Percentiles rank a stretch among this genome's conserved stretches.
Evolutionary conservation across 1,284 basidiomycete species (phyloP).

Genomic region (Entoloma clypeatum): DNA sequence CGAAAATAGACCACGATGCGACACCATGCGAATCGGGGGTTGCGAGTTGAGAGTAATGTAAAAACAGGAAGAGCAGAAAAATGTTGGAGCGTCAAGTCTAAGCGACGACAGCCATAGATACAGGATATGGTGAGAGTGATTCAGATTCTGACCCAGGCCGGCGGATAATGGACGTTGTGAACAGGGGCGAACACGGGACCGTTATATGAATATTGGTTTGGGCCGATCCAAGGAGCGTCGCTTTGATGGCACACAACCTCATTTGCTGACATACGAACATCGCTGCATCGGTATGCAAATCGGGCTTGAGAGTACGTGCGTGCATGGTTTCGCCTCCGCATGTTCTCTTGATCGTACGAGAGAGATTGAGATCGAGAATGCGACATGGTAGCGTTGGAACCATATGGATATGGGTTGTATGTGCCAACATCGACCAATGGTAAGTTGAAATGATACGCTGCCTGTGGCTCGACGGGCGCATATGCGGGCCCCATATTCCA

Average conservation of each 20-base stretch:
- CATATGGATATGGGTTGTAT: constrained; percentile 44
- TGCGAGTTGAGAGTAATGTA: constrained; percentile 32
- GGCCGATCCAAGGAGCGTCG: constrained; percentile 40
- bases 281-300: constrained; percentile 48
- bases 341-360: constrained; percentile 48
- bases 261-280: constrained; percentile 40
- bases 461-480: constrained; percentile 34
- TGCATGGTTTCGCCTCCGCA: constrained; percentile 43
- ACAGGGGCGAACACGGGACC: constrained; percentile 38
- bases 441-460: constrained; percentile 36
- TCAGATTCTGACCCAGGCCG: constrained; percentile 52
- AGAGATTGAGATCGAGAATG: constrained; percentile 57
- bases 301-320: constrained; percentile 60
- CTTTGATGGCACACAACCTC: constrained; percentile 37
- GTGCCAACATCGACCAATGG: constrained; percentile 28
- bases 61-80: constrained; percentile 17
- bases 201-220: constrained; percentile 39
- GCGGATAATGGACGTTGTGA: constrained; percentile 38
- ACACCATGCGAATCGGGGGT: constrained; percentile 23
- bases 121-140: constrained; percentile 21
- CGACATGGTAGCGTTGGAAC: constrained; percentile 33
- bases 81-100: constrained; percentile 17
- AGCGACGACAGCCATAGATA: constrained; percentile 12
- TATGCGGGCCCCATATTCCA: constrained; percentile 43
- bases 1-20: constrained; percentile 30